Evolutionary conservation across 805 yeast genomes (phyloP).

Genomic region (Teunomyces stri): DNA sequence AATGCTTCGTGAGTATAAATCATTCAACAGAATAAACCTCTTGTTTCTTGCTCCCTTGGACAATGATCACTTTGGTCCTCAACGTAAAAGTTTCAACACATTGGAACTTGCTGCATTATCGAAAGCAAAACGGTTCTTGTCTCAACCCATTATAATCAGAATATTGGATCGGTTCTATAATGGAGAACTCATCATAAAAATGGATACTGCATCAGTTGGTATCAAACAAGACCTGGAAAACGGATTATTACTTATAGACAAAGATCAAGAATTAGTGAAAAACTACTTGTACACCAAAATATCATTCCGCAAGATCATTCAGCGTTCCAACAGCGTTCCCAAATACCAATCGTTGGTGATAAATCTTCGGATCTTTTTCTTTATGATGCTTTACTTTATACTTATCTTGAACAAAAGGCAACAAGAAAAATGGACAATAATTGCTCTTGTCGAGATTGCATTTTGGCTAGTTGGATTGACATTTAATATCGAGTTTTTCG

Average conservation of each 20-base stretch:
- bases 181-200: constrained; percentile 45
- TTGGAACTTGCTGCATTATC: constrained; percentile 51
- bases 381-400: constrained; percentile 29
- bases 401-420: constrained; percentile 24
- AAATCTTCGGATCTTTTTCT: constrained; percentile 31
- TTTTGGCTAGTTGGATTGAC: constrained; percentile 48
- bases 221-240: constrained; percentile 16
- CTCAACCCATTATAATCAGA: constrained; percentile 50
- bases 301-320: constrained; percentile 27
- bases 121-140: constrained; percentile 50
- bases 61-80: constrained; percentile 23
- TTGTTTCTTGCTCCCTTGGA: constrained; percentile 48
- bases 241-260: background rate
- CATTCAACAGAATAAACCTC: constrained; percentile 42
- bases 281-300: constrained; percentile 32
- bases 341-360: constrained; percentile 42
- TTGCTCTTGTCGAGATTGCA: constrained; percentile 27
- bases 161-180: constrained; percentile 50
- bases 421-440: constrained; percentile 2
- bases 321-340: constrained; percentile 36
- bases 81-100: constrained; percentile 34
- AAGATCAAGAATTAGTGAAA: constrained; percentile 11
- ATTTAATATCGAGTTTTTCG: constrained; percentile 46
- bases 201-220: constrained; percentile 15
- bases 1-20: constrained; percentile 45